A percentile compares a stretch with the other conserved stretches of the same genome.
phyloP scores from a whole-genome alignment of 768 basidiomycete species.

The Naganishia vishniacii region DNA sequence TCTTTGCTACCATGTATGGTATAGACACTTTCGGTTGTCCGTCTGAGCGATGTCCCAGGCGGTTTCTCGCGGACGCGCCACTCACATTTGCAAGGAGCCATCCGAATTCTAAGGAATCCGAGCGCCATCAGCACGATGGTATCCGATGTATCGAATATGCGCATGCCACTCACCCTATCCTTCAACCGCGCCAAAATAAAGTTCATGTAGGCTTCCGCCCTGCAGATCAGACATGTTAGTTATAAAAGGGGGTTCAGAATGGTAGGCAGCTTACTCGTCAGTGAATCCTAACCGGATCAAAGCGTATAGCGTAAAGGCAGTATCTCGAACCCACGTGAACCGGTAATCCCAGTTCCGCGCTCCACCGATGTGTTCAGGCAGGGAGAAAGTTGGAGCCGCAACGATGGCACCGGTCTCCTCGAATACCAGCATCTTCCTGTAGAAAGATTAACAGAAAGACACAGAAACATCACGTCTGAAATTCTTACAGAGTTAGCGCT shows the following conservation, averaged over 20 bases:
- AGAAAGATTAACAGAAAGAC: background rate
- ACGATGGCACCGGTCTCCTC: constrained; percentile 91
- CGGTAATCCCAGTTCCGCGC: constrained; percentile 67
- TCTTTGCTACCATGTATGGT: constrained; percentile 80
- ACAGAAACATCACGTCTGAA: background rate
- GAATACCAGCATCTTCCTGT: constrained; percentile 76
- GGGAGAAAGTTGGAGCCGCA: constrained; percentile 88
- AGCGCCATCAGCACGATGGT: background rate
- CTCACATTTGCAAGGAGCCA: constrained; percentile 83
- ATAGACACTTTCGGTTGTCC: constrained; percentile 52
- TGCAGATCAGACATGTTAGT: constrained; percentile 21
- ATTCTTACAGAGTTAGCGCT: constrained; percentile 65
- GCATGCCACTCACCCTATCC: constrained; percentile 53
- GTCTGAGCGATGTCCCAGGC: background rate
- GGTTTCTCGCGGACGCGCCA: background rate
- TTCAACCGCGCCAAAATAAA: constrained; percentile 80
- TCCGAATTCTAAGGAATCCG: constrained; percentile 60
- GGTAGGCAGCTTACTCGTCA: constrained; percentile 60
- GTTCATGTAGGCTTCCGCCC: constrained; percentile 68
- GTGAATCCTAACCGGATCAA: constrained; percentile 90
- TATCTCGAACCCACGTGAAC: constrained; percentile 70
- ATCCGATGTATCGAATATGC: too few species aligned
- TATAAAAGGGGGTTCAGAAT: constrained; percentile 1
- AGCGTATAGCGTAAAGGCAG: constrained; percentile 91
- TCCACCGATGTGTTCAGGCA: constrained; percentile 87